Conservation (phyloP, 345 rosid species). For the Linum usitatissimum region DNA sequence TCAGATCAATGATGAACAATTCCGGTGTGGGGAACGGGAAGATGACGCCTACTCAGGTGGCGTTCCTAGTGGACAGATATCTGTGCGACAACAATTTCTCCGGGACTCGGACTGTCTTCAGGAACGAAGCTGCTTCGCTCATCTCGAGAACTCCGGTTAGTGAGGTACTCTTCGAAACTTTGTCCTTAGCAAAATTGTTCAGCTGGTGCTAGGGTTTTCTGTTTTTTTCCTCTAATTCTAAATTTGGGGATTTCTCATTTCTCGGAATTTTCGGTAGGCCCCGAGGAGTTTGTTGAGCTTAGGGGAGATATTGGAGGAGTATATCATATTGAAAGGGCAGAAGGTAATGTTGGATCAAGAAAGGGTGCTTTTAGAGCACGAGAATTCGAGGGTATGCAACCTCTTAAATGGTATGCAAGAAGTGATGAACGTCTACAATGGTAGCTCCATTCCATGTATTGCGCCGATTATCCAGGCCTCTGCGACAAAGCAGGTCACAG, state of each 20-base stretch:
- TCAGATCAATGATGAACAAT: constrained; percentile 30
- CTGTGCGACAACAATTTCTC: constrained; percentile 58
- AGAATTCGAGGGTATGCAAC: constrained; percentile 49
- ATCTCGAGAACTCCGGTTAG: constrained; percentile 53
- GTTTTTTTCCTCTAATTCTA: no score
- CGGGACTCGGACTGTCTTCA: constrained; percentile 41
- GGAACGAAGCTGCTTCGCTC: constrained; percentile 63
- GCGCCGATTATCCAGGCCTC: constrained; percentile 25
- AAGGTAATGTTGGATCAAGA: constrained; percentile 57
- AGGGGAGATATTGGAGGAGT: constrained; percentile 55
- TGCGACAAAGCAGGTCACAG: constrained; percentile 6
- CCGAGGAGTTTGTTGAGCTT: constrained; percentile 66
- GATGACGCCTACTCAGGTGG: constrained; percentile 66
- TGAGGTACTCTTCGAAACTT: constrained; percentile 26
- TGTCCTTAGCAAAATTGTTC: no score
- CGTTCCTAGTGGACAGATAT: constrained; percentile 78
- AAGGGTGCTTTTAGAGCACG: constrained; percentile 45
- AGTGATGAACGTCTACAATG: constrained; percentile 56
- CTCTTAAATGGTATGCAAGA: constrained; percentile 67
- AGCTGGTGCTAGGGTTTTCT: neutral
- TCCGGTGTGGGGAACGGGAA: constrained; percentile 41
- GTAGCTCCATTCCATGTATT: constrained; percentile 18
- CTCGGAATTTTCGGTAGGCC: constrained; percentile 25
- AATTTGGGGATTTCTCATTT: neutral
- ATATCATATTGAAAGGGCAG: constrained; percentile 57